Conservation (phyloP, 208 protist genomes). For the Novymonas esmeraldas region DNA sequence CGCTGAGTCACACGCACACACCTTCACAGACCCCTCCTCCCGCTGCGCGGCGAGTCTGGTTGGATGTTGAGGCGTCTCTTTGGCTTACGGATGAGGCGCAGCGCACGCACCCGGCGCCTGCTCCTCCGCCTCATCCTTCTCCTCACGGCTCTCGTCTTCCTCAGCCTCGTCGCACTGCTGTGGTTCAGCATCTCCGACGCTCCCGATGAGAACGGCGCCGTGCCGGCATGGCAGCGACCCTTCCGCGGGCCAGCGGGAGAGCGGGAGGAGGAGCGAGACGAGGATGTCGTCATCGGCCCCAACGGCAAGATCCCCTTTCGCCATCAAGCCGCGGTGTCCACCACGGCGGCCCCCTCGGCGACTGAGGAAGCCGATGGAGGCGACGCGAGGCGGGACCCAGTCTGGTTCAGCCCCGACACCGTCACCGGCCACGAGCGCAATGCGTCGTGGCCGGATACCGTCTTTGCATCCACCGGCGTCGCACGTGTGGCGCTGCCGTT, state of each 20-base stretch:
- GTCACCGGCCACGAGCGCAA: background rate
- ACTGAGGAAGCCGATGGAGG: too few species aligned
- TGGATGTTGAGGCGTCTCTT: background rate
- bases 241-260: too few species aligned
- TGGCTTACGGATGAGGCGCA: background rate
- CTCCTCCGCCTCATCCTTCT: background rate
- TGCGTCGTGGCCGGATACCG: background rate
- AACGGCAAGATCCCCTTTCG: background rate
- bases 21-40: background rate
- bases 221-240: background rate
- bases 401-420: slow-evolving; percentile 11
- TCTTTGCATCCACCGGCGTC: slow-evolving; percentile 10
- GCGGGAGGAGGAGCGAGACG: too few species aligned
- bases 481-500: slow-evolving; percentile 19
- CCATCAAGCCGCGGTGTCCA: too few species aligned
- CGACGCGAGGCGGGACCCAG: background rate
- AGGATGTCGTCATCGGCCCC: background rate
- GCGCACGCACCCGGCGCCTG: background rate
- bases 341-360: background rate
- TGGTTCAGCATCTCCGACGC: too few species aligned
- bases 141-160: background rate
- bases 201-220: background rate
- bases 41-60: background rate
- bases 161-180: background rate
- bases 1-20: background rate